These are phyloP conservation scores for Populus tremula DNA, from an alignment of 345 rosid genomes.

Conservation along the genomic window DNA sequence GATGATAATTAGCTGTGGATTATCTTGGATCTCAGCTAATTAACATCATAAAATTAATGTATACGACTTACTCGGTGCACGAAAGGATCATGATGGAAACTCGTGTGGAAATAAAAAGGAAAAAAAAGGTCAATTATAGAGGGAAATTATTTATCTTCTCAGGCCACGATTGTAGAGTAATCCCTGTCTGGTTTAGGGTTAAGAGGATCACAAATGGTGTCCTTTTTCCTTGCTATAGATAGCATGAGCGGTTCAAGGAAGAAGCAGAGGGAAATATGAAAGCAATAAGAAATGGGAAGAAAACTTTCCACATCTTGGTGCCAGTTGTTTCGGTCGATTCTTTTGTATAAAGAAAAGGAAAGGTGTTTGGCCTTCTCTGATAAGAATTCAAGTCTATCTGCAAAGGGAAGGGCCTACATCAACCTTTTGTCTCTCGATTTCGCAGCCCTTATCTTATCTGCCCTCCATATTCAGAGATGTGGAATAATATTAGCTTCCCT, in stretches of 20 bases:
- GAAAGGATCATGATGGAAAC: no score
- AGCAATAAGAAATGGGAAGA: background rate
- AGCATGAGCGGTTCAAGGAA: background rate
- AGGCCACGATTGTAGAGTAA: no score
- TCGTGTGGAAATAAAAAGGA: no score
- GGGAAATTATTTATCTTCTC: no score
- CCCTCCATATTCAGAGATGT: background rate
- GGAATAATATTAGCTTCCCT: background rate
- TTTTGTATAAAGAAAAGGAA: conserved; percentile 18
- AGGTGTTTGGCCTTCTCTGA: conserved; percentile 20
- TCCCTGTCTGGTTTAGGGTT: no score
- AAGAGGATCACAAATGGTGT: no score
- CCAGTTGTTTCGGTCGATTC: conserved; percentile 17
- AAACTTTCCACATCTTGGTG: conserved; percentile 20
- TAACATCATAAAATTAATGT: no score
- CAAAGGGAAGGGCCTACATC: conserved; percentile 20
- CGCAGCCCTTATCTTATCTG: conserved; percentile 1
- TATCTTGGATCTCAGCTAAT: no score
- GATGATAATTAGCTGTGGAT: background rate
- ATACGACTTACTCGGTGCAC: background rate
- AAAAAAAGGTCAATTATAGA: no score
- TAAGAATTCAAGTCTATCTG: conserved; percentile 26
- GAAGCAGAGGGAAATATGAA: background rate
- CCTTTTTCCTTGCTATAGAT: background rate
- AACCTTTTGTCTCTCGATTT: conserved; percentile 1